These are phyloP conservation scores for Grosmannia clavigera DNA, from an alignment of 2,329 filamentous ascomycete species.

Conservation along the genomic window DNA sequence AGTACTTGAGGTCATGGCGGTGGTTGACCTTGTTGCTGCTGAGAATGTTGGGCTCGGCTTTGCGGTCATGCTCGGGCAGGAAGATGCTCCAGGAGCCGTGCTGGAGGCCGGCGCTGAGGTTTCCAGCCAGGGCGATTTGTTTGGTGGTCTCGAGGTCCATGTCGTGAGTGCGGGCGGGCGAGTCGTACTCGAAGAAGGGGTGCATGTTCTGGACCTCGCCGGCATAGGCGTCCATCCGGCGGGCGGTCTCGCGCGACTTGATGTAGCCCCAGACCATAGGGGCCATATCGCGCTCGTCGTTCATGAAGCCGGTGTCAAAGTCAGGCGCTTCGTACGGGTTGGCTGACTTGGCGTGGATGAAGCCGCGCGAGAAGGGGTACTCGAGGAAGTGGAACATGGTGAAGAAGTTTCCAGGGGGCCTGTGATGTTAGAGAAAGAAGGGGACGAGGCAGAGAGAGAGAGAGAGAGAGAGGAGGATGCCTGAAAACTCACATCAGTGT, in stretches of 20 bases:
- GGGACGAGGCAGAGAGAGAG: neutral
- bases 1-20: slow-evolving; percentile 55
- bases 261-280: slow-evolving; percentile 79
- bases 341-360: slow-evolving; percentile 56
- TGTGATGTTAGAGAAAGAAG: neutral
- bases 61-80: slow-evolving; percentile 39
- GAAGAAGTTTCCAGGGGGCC: slow-evolving; percentile 64
- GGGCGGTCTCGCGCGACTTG: slow-evolving; percentile 68
- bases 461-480: neutral
- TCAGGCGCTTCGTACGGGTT: slow-evolving; percentile 64
- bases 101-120: slow-evolving; percentile 58
- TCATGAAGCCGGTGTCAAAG: slow-evolving; percentile 77
- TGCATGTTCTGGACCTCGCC: slow-evolving; percentile 60
- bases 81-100: slow-evolving; percentile 60
- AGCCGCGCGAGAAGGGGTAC: slow-evolving; percentile 64
- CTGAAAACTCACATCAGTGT: slow-evolving; percentile 33
- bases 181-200: slow-evolving; percentile 61
- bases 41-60: slow-evolving; percentile 32
- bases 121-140: slow-evolving; percentile 59
- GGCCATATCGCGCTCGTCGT: slow-evolving; percentile 72
- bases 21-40: slow-evolving; percentile 52
- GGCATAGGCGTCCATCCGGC: slow-evolving; percentile 65
- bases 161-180: slow-evolving; percentile 55
- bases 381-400: slow-evolving; percentile 75
- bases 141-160: slow-evolving; percentile 67